Base-by-base conservation (phyloP, 495 filamentous ascomycete genomes). In the Penicillium cinerascens region DNA sequence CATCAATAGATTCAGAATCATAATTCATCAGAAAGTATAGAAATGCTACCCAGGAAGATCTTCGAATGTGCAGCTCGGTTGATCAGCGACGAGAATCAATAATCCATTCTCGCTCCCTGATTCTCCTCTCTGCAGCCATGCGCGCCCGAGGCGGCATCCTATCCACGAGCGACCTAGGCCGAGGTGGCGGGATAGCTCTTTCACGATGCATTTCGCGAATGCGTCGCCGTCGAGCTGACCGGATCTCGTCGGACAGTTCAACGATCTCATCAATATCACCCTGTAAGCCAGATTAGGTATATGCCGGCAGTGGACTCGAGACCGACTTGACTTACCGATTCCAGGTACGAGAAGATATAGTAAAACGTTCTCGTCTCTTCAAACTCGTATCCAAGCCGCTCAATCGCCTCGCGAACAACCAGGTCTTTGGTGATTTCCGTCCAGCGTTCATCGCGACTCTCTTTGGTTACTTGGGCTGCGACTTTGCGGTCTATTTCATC, bases 351-450 rank as follows among this genome's bases (percentile, higher is more conserved):
- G 73, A 96, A 91, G 33, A 98, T 81, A 63, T 97, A 97, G 69
- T 87, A 97, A 69, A 88, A 95, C 43, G 72, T 82, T 44, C 89
- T 87, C 2, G 89, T 93, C 74, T 97, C 92, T 62, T 97, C 92
- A 61, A 83, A 97, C 57, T 90, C 88, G 69, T 95, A 97, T 0
- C 90, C 91, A 51, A 83, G 66, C 46, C 84, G 73, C 53, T 95
- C 85, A 56, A 98, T 89, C 0, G 93, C 95, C 63, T 97, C 92
- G 49, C 83, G 81, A 36, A 86, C 79, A 11, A 98, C 90, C 42
- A 98, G 68, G 58, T 96, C 91, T 72, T 95, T 97, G 7, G 92
- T 95, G 59, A 98, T 91, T 66, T 97, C 93, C 0, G 93, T 98
- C 95, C 95, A 97, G 68, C 95, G 86, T 51, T 87, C 82, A 42